A percentile compares a stretch with the other conserved stretches of the same genome.
Conservation (phyloP, 1,284 basidiomycete species). For the Apiotrichum mycotoxinovorans region DNA sequence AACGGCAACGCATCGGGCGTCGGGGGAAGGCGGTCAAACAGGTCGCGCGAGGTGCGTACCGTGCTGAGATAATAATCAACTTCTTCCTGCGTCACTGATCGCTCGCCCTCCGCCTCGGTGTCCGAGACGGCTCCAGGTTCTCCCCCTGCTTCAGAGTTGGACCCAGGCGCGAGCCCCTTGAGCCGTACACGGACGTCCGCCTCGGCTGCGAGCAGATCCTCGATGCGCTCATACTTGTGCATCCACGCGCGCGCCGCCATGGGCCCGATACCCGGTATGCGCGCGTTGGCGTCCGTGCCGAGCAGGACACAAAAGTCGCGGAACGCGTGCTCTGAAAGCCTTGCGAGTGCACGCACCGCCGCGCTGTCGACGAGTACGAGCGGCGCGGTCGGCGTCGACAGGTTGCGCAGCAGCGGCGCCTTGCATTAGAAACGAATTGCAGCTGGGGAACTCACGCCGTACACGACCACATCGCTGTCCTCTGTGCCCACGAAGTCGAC, state of each 20-base stretch:
- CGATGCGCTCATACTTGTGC: conserved; percentile 65
- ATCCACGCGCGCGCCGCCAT: conserved; percentile 68
- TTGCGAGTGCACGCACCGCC: conserved; percentile 59
- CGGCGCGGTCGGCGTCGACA: conserved; percentile 60
- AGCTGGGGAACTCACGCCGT: conserved; percentile 41
- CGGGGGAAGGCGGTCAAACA: conserved; percentile 45
- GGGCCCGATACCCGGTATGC: conserved; percentile 75
- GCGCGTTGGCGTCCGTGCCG: conserved; percentile 81
- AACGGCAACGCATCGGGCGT: conserved; percentile 14
- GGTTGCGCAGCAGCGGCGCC: conserved; percentile 67
- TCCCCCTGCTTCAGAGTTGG: neutral
- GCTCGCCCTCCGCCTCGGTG: conserved; percentile 11
- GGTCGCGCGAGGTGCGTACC: conserved; percentile 37
- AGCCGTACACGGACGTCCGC: conserved; percentile 7
- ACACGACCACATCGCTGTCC: conserved; percentile 59
- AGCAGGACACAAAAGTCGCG: conserved; percentile 79
- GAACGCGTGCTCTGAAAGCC: conserved; percentile 58
- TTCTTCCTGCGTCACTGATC: neutral
- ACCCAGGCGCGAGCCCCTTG: neutral
- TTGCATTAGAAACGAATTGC: neutral
- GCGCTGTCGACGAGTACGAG: conserved; percentile 63
- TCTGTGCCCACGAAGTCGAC: conserved; percentile 84
- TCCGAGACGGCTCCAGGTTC: conserved; percentile 9
- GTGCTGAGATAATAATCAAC: conserved; percentile 32
- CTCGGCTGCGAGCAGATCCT: conserved; percentile 59